These are phyloP conservation scores for Hemisphaericaspora xylanilytica DNA, from an alignment of 1,139 yeast genomes.

Conservation along the genomic window DNA sequence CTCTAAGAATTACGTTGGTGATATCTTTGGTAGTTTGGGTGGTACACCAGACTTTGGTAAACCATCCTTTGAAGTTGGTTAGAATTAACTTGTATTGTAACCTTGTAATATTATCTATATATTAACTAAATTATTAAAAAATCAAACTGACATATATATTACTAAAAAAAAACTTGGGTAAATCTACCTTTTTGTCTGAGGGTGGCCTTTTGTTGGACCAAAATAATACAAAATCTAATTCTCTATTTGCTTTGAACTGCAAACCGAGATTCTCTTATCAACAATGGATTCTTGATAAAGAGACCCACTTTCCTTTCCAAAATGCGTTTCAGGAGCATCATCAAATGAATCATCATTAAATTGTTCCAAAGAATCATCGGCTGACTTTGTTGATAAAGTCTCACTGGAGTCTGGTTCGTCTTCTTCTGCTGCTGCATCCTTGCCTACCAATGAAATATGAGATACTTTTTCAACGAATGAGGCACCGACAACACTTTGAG, in stretches of 20 bases:
- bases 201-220: too few relatives aligned
- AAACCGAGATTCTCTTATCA: background rate
- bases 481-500: background rate
- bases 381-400: too few relatives aligned
- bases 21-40: slow-evolving; percentile 53
- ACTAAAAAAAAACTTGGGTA: background rate
- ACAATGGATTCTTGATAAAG: background rate
- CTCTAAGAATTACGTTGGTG: slow-evolving; percentile 59
- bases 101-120: background rate
- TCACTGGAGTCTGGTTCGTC: background rate
- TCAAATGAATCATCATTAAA: background rate
- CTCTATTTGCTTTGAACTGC: background rate
- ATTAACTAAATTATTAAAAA: background rate
- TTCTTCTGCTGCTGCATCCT: background rate
- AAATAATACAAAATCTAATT: background rate
- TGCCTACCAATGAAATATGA: too few relatives aligned
- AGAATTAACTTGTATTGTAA: slow-evolving; percentile 2
- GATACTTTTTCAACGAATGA: background rate
- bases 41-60: slow-evolving; percentile 32
- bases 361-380: background rate
- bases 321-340: background rate
- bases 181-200: too few relatives aligned
- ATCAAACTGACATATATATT: background rate
- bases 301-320: background rate
- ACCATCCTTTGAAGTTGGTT: slow-evolving; percentile 19